These are phyloP conservation scores for Irpex sp. DNA, from an alignment of 1,284 basidiomycete species.

Conservation along the genomic window DNA sequence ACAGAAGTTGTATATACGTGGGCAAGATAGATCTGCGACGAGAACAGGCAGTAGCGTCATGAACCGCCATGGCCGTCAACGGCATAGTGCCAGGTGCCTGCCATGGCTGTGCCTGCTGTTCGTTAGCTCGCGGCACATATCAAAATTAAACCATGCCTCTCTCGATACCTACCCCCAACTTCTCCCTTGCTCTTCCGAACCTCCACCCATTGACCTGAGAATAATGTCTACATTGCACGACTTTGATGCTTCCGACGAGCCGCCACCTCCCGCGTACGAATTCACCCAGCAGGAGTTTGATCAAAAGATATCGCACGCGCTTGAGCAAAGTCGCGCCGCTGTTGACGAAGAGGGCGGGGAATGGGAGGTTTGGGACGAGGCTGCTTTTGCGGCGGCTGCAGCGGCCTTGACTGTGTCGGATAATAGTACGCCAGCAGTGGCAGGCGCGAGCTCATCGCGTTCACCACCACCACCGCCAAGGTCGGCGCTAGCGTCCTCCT, in stretches of 20 bases:
- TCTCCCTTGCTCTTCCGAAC: conserved; percentile 1
- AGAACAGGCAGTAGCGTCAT: background rate
- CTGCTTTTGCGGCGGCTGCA: conserved; percentile 35
- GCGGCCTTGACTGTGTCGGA: conserved; percentile 13
- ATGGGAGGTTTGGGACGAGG: conserved; percentile 50
- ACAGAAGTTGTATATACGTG: too few relatives aligned
- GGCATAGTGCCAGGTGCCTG: background rate
- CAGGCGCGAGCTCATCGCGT: conserved; percentile 8
- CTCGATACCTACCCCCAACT: background rate
- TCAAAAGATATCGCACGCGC: conserved; percentile 43
- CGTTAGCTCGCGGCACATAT: conserved; percentile 1
- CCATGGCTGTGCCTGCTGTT: conserved; percentile 10
- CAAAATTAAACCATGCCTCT: conserved; percentile 6
- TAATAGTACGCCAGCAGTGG: background rate
- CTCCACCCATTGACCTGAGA: background rate
- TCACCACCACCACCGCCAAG: conserved; percentile 9
- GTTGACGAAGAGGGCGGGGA: conserved; percentile 33
- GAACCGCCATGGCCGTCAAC: background rate
- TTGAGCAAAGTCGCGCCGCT: conserved; percentile 28
- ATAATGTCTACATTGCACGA: conserved; percentile 8
- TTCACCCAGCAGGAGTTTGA: conserved; percentile 53
- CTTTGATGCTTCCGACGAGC: conserved; percentile 20
- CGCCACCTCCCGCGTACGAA: conserved; percentile 46
- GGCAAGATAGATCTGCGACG: background rate
- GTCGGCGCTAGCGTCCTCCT: background rate